Conservation (phyloP, 768 basidiomycete species). For the Rhizopogon roseolus region DNA sequence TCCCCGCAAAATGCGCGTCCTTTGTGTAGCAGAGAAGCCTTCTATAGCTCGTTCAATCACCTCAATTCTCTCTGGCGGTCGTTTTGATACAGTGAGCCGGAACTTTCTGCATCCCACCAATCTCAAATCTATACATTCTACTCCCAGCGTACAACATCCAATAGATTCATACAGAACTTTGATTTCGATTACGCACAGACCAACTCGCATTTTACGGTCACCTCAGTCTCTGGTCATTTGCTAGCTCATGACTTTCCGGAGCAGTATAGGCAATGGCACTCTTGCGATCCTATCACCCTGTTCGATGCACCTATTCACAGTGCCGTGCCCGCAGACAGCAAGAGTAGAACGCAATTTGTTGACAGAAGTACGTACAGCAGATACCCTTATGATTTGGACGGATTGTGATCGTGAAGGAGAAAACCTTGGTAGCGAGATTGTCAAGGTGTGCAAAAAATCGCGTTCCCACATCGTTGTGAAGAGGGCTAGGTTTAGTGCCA, state of each 20-base stretch:
- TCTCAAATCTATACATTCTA: constrained; percentile 3
- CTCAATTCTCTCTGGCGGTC: constrained; percentile 87
- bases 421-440: constrained; percentile 90
- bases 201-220: constrained; percentile 80
- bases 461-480: constrained; percentile 73
- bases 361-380: constrained; percentile 65
- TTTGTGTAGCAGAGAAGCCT: constrained; percentile 98
- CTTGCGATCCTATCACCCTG: constrained; percentile 82
- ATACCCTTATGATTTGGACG: constrained; percentile 97
- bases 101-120: background rate
- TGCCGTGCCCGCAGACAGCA: constrained; percentile 56
- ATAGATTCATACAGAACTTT: constrained; percentile 85
- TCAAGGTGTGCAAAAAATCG: constrained; percentile 63
- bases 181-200: constrained; percentile 88
- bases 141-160: constrained; percentile 54
- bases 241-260: constrained; percentile 72
- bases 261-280: constrained; percentile 73
- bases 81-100: constrained; percentile 63
- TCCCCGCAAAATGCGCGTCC: constrained; percentile 54
- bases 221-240: constrained; percentile 87
- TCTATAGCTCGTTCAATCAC: constrained; percentile 91
- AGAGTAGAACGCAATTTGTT: constrained; percentile 72
- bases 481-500: constrained; percentile 92
- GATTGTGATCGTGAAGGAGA: constrained; percentile 99
- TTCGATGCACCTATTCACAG: constrained; percentile 82